Base-by-base conservation (phyloP, 2,329 filamentous ascomycete genomes). In the Diplodia seriata region DNA sequence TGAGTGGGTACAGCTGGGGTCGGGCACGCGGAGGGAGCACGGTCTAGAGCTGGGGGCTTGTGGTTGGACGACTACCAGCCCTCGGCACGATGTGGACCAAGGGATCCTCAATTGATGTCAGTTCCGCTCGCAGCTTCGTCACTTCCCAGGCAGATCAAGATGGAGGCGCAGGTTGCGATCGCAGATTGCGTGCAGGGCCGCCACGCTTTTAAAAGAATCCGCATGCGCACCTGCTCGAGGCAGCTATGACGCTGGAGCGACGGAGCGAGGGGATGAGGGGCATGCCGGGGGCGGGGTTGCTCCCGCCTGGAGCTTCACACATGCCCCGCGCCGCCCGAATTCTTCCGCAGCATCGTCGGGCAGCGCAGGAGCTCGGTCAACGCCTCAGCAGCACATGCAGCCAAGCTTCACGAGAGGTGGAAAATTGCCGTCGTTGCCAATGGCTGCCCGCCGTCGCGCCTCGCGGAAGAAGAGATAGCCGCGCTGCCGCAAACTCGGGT, bases 81-180 rank as follows among this genome's bases (percentile, higher is more conserved):
- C 65, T 61, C 55, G 65, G 65, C 65, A 67, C n/a, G 23, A 61
- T 59, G 65, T 56, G 65, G 55, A 53, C 65, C 65, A 67, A 47
- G 57, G 55, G 54, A 67, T 67, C 65, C 23, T 67, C 65, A 61
- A 67, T 67, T 67, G 65, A 67, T 67, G 65, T 67, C 65, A 67
- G 57, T 62, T 62, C 56, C 57, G 57, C 57, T 18, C 47, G 26
- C 61, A 15, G 49, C 61, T 40, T 64, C 61, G 61, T 64, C 61
- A 64, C 61, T 54, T 40, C 14, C 31, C 57, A 62, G 40, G 40
- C 57, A 62, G 57, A 62, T 62, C 57, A 4, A 18, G 57, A 49
- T 23, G 23, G 18, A 49, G 57, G 31, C 38, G 38, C 40, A 43
- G 29, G 18, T 47, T 49, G 57, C 57, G 18, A 62, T 49, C 43